phyloP scores from a whole-genome alignment of 2,329 filamentous ascomycete genomes.

The Bipolaris bicolor region DNA sequence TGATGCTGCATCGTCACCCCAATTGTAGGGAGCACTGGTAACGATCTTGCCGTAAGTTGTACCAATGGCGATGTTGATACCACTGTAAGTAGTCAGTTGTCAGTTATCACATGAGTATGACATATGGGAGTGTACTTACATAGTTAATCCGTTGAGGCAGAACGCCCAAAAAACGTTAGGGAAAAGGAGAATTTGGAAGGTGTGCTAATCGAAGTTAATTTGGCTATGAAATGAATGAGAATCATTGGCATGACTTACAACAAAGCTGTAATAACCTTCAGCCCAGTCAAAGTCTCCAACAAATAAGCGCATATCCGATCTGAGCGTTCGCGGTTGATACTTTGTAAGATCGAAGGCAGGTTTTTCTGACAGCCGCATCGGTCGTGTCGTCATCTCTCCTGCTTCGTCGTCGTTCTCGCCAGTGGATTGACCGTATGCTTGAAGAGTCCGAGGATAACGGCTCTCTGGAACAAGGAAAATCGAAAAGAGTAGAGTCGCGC shows the following conservation, averaged over 20 bases:
- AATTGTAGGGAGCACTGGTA: constrained; percentile 26
- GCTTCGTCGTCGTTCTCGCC: neutral
- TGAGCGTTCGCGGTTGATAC: constrained; percentile 47
- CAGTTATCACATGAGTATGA: neutral
- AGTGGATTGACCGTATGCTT: constrained; percentile 40
- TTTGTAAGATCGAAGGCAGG: constrained; percentile 46
- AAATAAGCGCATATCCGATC: constrained; percentile 51
- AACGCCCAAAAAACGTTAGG: constrained; percentile 33
- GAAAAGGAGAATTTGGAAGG: constrained; percentile 39
- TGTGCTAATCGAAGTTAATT: constrained; percentile 10
- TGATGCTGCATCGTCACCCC: constrained; percentile 20
- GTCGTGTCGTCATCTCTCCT: neutral
- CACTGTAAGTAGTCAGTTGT: constrained; percentile 19
- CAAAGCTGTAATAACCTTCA: constrained; percentile 37
- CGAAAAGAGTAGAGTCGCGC: constrained; percentile 44
- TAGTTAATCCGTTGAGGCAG: constrained; percentile 28
- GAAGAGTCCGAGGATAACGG: constrained; percentile 49
- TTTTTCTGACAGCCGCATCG: constrained; percentile 12
- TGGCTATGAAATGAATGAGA: no score
- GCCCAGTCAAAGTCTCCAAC: constrained; percentile 50
- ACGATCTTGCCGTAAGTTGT: constrained; percentile 29
- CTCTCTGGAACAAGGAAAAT: constrained; percentile 54
- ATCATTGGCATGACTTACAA: constrained; percentile 8
- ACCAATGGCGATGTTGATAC: constrained; percentile 30
- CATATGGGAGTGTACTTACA: constrained; percentile 6